These are phyloP conservation scores for Datura wrightii DNA, from an alignment of 257 asterid species.

Conservation along the genomic window DNA sequence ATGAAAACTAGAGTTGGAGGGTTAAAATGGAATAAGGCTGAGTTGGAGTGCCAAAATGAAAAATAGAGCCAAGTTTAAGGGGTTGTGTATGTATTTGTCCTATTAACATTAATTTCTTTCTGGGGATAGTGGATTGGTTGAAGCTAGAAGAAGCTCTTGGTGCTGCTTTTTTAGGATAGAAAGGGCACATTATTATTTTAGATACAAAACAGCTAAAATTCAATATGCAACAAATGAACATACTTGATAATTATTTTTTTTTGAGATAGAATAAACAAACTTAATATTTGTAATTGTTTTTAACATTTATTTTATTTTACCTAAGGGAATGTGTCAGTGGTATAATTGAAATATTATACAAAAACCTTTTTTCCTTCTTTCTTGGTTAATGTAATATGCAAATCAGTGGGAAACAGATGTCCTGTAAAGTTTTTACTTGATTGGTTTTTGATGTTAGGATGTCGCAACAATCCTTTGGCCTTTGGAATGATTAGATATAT, in stretches of 20 bases:
- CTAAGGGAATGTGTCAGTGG: neutral
- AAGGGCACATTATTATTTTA: neutral
- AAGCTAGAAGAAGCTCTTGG: neutral
- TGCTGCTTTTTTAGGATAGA: neutral
- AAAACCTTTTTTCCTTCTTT: neutral
- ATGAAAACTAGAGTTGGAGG: too few species aligned
- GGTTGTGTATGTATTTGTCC: too few species aligned
- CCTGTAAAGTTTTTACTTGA: too few species aligned
- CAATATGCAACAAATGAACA: neutral
- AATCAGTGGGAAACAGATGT: neutral
- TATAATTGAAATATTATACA: constrained; percentile 4
- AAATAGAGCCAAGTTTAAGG: too few species aligned
- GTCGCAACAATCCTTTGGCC: neutral
- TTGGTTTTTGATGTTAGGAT: neutral
- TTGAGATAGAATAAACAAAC: neutral
- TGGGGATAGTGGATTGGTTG: neutral
- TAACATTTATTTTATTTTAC: neutral
- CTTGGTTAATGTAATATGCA: neutral
- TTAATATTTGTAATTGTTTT: neutral
- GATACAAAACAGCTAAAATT: neutral
- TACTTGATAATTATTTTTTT: neutral
- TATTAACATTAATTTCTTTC: too few species aligned
- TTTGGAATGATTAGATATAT: constrained; percentile 4
- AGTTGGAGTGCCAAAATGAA: too few species aligned
- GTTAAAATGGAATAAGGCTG: too few species aligned